These are phyloP conservation scores for Wickerhamomyces bisporus DNA, from an alignment of 805 yeast species.

Conservation along the genomic window DNA sequence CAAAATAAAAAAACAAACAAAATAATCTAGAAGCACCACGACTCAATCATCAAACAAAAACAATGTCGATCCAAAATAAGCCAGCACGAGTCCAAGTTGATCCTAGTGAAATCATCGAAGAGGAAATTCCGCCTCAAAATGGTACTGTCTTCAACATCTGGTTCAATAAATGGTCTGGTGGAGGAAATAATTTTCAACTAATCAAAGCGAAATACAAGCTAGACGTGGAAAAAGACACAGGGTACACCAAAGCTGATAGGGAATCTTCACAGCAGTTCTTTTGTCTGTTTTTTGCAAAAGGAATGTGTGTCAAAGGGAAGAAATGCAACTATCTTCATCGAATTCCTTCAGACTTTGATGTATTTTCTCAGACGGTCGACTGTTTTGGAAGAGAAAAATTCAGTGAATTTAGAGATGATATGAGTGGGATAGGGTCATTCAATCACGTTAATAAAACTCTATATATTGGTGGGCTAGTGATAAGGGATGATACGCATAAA, in stretches of 20 bases:
- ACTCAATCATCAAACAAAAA: not conserved
- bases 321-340: slow-evolving; percentile 77
- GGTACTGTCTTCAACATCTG: slow-evolving; percentile 82
- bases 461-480: slow-evolving; percentile 60
- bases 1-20: no score
- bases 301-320: slow-evolving; percentile 76
- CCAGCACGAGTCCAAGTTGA: slow-evolving; percentile 76
- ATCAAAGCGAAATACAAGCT: slow-evolving; percentile 56
- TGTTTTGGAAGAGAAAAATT: slow-evolving; percentile 92
- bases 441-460: slow-evolving; percentile 64
- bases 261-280: slow-evolving; percentile 38
- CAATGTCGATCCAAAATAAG: slow-evolving; percentile 13
- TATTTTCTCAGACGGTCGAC: slow-evolving; percentile 60
- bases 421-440: slow-evolving; percentile 91
- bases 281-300: slow-evolving; percentile 85
- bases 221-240: slow-evolving; percentile 58
- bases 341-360: slow-evolving; percentile 59
- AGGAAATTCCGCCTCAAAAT: slow-evolving; percentile 69
- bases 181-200: slow-evolving; percentile 32
- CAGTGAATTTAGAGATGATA: slow-evolving; percentile 79
- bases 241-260: slow-evolving; percentile 66
- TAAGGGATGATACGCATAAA: slow-evolving; percentile 32
- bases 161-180: slow-evolving; percentile 83
- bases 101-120: slow-evolving; percentile 46
- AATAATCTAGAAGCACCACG: not conserved